Conservation (phyloP, 2,329 filamentous ascomycete species). For the Colletotrichum tanaceti region DNA sequence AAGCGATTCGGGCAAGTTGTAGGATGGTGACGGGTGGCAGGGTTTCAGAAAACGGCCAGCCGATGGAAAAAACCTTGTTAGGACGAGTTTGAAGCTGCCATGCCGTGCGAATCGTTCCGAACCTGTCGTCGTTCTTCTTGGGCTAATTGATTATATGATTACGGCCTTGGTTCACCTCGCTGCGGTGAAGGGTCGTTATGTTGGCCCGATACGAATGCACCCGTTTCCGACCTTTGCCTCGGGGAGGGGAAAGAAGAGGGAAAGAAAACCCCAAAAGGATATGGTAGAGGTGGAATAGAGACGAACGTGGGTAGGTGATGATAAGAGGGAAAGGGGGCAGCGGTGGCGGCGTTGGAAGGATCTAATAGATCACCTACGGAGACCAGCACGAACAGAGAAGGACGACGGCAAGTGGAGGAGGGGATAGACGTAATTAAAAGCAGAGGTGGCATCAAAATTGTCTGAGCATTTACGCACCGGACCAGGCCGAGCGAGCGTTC, state of each 20-base stretch:
- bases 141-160: slow-evolving; percentile 1
- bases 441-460: slow-evolving; percentile 25
- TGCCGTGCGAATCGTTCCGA: slow-evolving; percentile 22
- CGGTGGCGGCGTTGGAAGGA: slow-evolving; percentile 2
- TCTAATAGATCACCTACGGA: slow-evolving; percentile 35
- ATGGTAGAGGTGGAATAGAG: slow-evolving; percentile 5
- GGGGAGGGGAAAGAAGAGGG: neutral
- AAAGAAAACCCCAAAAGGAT: neutral
- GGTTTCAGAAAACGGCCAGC: slow-evolving; percentile 24
- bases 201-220: slow-evolving; percentile 18
- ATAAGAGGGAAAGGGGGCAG: slow-evolving; percentile 18
- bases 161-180: neutral
- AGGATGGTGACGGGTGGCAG: slow-evolving; percentile 11
- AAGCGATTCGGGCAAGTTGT: slow-evolving; percentile 35
- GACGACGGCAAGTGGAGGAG: slow-evolving; percentile 20
- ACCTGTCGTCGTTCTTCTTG: neutral
- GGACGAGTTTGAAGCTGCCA: slow-evolving; percentile 30
- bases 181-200: slow-evolving; percentile 1
- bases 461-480: slow-evolving; percentile 36
- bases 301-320: slow-evolving; percentile 14
- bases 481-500: slow-evolving; percentile 38
- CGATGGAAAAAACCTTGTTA: slow-evolving; percentile 18
- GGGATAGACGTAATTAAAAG: slow-evolving; percentile 39
- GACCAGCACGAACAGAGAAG: slow-evolving; percentile 31
- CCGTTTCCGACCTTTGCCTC: slow-evolving; percentile 3